Evolutionary conservation across 108 stramenopile species (phyloP).

Genomic region (Schizochytrium sp.): DNA sequence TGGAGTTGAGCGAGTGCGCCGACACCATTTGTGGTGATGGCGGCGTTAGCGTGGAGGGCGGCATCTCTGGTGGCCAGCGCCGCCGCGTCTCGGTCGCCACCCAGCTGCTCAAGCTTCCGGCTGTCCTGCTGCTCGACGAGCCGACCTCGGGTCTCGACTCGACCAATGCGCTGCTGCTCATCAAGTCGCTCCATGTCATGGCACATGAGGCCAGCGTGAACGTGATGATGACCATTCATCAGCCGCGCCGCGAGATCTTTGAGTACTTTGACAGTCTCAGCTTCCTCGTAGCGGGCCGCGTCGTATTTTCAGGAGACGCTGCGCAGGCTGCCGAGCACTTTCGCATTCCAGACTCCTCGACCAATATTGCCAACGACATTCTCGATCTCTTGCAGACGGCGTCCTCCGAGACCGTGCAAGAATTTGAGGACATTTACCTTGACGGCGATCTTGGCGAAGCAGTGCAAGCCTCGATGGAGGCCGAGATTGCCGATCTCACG

Average conservation of each 20-base stretch:
- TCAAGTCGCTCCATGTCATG: conserved; percentile 59
- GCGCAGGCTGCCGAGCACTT: not conserved
- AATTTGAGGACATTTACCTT: not conserved
- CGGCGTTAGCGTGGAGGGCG: conserved; percentile 18
- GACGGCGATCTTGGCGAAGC: not conserved
- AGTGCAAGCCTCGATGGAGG: not conserved
- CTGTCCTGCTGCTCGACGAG: conserved; percentile 46
- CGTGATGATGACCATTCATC: conserved; percentile 79
- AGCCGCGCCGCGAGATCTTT: conserved; percentile 75
- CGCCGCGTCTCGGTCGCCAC: conserved; percentile 44
- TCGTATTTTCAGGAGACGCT: not conserved
- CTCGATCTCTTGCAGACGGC: not conserved
- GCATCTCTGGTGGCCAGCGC: conserved; percentile 41
- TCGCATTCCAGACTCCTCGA: not conserved
- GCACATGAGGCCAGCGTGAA: conserved; percentile 52
- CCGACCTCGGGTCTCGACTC: conserved; percentile 68
- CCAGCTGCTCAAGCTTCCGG: conserved; percentile 36
- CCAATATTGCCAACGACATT: not conserved
- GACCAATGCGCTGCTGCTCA: conserved; percentile 58
- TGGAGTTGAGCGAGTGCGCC: not conserved
- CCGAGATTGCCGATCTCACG: not conserved
- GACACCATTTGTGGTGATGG: conserved; percentile 8
- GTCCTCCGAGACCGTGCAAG: not conserved
- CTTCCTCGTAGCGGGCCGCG: conserved; percentile 28
- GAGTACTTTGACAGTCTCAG: conserved; percentile 64